phyloP scores from a whole-genome alignment of 208 protist species.

The Leishmania braziliensis region DNA sequence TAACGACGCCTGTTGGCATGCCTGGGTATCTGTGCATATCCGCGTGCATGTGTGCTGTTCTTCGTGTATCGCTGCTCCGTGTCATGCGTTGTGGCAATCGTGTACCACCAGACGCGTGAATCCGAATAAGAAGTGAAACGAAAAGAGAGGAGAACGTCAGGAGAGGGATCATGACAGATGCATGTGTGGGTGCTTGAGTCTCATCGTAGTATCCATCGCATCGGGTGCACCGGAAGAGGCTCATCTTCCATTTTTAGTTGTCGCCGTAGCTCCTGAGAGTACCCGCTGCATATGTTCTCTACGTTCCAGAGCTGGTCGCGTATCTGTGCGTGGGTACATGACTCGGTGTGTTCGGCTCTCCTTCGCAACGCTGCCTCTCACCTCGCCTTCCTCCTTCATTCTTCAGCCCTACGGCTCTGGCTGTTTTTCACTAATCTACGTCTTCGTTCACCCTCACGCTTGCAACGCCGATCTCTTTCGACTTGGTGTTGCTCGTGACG shows the following conservation, averaged over 20 bases:
- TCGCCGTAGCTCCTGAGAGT: neutral
- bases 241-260: neutral
- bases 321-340: neutral
- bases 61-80: neutral
- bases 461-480: neutral
- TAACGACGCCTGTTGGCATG: neutral
- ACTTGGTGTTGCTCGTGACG: neutral
- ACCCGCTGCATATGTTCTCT: neutral
- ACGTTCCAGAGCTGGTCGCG: neutral
- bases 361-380: neutral
- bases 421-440: neutral
- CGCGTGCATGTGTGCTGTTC: neutral
- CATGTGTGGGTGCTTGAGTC: neutral
- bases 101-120: neutral
- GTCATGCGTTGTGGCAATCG: neutral
- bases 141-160: neutral
- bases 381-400: neutral
- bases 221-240: neutral
- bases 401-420: neutral
- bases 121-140: neutral
- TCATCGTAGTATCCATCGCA: neutral
- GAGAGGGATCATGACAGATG: neutral
- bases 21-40: neutral
- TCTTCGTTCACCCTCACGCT: neutral
- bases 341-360: neutral